Evolutionary conservation across 139 green algal genomes (phyloP).

Genomic region (Auxenochlorella pyrenoidosa): DNA sequence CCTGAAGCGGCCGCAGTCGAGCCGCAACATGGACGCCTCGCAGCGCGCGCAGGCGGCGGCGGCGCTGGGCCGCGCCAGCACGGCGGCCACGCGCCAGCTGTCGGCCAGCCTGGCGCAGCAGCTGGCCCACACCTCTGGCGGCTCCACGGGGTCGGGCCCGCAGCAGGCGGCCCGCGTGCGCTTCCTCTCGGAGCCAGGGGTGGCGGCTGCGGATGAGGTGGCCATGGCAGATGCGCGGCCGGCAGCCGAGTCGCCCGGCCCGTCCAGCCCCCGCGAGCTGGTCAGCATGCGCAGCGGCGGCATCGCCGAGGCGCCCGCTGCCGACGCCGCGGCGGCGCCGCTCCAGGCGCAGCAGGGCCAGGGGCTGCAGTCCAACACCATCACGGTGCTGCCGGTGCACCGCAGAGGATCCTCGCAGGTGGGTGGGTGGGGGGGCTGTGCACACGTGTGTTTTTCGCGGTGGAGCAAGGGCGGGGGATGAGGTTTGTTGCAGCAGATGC

Average conservation of each 20-base stretch:
- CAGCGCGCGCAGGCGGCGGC: background rate
- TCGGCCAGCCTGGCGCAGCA: background rate
- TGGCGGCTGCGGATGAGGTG: background rate
- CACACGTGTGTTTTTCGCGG: too few species aligned
- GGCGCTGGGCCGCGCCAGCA: background rate
- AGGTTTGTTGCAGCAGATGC: too few species aligned
- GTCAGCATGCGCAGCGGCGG: background rate
- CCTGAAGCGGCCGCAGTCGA: background rate
- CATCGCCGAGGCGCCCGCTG: too few species aligned
- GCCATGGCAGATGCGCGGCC: background rate
- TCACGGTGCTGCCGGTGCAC: slow-evolving; percentile 1
- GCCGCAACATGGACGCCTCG: background rate
- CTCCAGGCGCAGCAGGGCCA: background rate
- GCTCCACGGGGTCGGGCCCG: background rate
- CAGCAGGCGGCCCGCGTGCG: slow-evolving; percentile 10
- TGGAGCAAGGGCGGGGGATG: too few species aligned
- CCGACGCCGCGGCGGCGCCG: too few species aligned
- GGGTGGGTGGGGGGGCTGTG: background rate
- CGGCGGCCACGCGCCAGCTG: background rate
- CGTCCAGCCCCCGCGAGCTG: background rate
- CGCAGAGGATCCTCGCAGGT: slow-evolving; percentile 13
- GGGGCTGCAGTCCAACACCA: background rate
- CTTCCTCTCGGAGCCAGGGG: slow-evolving; percentile 6
- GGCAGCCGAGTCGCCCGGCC: background rate
- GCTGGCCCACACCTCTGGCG: slow-evolving; percentile 9